Base-by-base conservation (phyloP, 139 green algal species). In the Astrephomene gubernaculifera region DNA sequence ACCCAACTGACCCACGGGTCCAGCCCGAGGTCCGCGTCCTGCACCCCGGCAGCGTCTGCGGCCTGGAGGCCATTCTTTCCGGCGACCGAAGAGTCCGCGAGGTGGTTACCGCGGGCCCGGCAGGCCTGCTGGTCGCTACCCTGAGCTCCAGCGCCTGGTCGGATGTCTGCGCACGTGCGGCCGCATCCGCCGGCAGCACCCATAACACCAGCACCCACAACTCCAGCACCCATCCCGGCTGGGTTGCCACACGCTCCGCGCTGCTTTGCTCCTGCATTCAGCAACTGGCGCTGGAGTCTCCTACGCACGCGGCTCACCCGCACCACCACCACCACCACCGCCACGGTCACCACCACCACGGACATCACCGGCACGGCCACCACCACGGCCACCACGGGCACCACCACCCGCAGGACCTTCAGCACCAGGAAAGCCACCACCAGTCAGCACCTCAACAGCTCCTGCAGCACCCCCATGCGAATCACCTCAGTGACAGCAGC, bases 1-100 rank as follows among this genome's bases (percentile, higher is more conserved):
- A 82, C 39, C 75, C 54, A 38, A 82, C n/a, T 19, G 38, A 82
- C 57, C 75, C 57, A 4, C 75, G 57, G n/a, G 57, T 38, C 57
- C 22, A 22, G 4, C 2, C 75, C 0, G 49, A 82, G 39, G 27
- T 44, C 53, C 57, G 36, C 4, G 2, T 24, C 1, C 57, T 82
- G 6, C 57, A 33, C 39, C 17, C 54, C 1, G 75, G 75, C 38
- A 57, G 41, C 60, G 38, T 44, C 14, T 60, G 38, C n/a, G 75
- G 75, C 17, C 38, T 44, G 49, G 75, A 82, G 39, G 75, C 75
- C 35, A 36, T 82, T 25, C 54, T 82, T 1, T 43, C 39, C 5
- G 33, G 57, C 27, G 73, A 71, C 75, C 75, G 44, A 38, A 38
- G 75, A 12, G 38, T 57, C 38, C 35, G 44, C 17, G 75, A 17